These are phyloP conservation scores for Persicaria maculosa DNA, from an alignment of 148 eudicot genomes.

Conservation along the genomic window DNA sequence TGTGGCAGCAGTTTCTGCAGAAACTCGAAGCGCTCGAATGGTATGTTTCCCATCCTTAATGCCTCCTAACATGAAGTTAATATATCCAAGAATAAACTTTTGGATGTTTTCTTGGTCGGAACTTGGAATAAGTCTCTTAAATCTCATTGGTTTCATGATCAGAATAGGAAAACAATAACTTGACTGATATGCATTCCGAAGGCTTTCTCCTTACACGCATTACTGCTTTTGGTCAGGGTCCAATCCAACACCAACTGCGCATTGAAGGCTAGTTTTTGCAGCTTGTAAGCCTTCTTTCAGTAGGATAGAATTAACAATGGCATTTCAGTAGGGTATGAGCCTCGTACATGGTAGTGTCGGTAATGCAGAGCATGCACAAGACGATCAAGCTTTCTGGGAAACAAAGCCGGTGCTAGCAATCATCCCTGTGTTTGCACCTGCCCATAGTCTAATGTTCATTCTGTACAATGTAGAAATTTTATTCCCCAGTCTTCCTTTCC, in stretches of 20 bases:
- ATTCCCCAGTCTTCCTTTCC: neutral
- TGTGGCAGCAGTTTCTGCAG: slow-evolving; percentile 10
- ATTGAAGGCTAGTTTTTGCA: neutral
- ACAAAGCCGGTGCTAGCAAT: neutral
- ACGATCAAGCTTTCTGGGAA: neutral
- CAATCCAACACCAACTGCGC: neutral
- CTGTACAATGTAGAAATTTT: neutral
- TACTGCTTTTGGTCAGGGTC: neutral
- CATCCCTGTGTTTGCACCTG: neutral
- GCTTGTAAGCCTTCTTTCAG: neutral
- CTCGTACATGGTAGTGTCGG: neutral
- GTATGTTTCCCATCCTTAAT: neutral
- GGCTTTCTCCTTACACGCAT: neutral
- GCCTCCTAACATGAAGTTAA: neutral
- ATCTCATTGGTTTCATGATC: neutral
- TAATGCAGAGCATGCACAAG: neutral
- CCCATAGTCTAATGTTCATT: neutral
- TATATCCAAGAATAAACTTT: no score
- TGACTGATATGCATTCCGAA: no score
- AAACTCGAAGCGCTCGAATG: neutral
- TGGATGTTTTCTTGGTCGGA: no score
- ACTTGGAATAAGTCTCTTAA: neutral
- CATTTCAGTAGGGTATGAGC: neutral
- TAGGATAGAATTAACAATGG: neutral
- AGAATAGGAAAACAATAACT: neutral